Evolutionary conservation across 1,139 yeast genomes (phyloP).

Genomic region (Kluyveromyces marxianus): DNA sequence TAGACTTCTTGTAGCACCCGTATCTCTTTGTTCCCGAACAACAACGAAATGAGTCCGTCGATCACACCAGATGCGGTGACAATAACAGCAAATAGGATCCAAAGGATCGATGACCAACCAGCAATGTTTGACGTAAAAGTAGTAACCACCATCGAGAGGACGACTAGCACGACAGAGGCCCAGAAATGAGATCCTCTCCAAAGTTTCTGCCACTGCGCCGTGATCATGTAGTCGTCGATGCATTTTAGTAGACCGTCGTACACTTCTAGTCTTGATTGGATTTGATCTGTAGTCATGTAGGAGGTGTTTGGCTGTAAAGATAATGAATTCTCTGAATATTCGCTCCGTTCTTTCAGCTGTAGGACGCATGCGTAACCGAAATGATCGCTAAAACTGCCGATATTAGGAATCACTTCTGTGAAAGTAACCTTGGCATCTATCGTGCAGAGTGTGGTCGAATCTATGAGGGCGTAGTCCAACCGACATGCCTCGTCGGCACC

Average conservation of each 20-base stretch:
- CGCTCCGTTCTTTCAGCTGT: slow-evolving; percentile 16
- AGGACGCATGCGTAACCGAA: slow-evolving; percentile 73
- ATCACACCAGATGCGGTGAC: slow-evolving; percentile 59
- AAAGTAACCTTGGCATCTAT: slow-evolving; percentile 60
- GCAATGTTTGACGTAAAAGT: slow-evolving; percentile 52
- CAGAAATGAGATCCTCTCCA: slow-evolving; percentile 66
- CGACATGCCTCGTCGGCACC: slow-evolving; percentile 74
- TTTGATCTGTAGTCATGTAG: not conserved
- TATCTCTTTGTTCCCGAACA: slow-evolving; percentile 73
- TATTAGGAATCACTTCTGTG: slow-evolving; percentile 54
- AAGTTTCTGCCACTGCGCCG: slow-evolving; percentile 51
- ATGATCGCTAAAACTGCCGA: slow-evolving; percentile 83
- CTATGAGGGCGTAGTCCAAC: slow-evolving; percentile 82
- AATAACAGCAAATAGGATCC: slow-evolving; percentile 44
- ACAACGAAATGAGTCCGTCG: slow-evolving; percentile 69
- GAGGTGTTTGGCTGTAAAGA: not conserved
- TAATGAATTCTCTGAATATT: slow-evolving; percentile 10
- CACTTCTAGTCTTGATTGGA: slow-evolving; percentile 31
- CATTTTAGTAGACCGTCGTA: slow-evolving; percentile 52
- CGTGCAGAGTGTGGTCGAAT: slow-evolving; percentile 45
- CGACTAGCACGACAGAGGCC: slow-evolving; percentile 42
- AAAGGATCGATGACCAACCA: slow-evolving; percentile 53
- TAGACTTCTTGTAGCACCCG: slow-evolving; percentile 69
- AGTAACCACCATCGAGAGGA: slow-evolving; percentile 49
- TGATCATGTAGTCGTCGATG: slow-evolving; percentile 46